These are phyloP conservation scores for Trebouxia sp. DNA, from an alignment of 139 green algal genomes.

Conservation along the genomic window DNA sequence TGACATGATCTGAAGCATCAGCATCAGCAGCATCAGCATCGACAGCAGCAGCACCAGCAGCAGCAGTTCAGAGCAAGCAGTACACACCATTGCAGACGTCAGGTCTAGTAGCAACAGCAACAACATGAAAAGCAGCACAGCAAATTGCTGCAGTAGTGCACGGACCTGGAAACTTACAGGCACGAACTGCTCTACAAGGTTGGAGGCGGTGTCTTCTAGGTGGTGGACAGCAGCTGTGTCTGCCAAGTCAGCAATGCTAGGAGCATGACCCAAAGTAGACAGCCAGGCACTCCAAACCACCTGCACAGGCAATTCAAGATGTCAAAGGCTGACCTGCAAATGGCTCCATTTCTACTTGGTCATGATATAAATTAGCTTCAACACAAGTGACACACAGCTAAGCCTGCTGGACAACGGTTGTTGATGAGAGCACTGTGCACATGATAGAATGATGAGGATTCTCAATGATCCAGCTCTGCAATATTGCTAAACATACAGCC, in stretches of 20 bases:
- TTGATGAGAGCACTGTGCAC: too few relatives aligned
- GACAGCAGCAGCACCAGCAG: not conserved
- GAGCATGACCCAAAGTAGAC: slow-evolving; percentile 19
- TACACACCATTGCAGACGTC: not conserved
- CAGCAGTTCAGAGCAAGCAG: too few relatives aligned
- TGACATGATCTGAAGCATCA: not conserved
- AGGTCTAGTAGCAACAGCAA: not conserved
- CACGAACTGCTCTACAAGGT: slow-evolving; percentile 13
- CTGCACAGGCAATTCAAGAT: not conserved
- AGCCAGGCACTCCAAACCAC: slow-evolving; percentile 26
- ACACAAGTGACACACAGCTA: too few relatives aligned
- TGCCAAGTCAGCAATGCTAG: not conserved
- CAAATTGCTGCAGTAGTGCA: not conserved
- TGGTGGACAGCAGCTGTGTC: not conserved
- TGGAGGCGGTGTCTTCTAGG: not conserved
- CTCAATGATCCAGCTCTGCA: too few relatives aligned
- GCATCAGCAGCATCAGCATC: not conserved
- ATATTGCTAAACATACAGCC: too few relatives aligned
- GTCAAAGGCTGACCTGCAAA: not conserved
- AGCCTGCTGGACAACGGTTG: too few relatives aligned
- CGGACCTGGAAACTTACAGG: slow-evolving; percentile 31
- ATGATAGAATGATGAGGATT: too few relatives aligned
- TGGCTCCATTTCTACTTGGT: too few relatives aligned
- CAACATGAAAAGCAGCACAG: not conserved
- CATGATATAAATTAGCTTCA: too few relatives aligned